A percentile compares a stretch with the other conserved stretches of the same genome.
Conservation (phyloP, 495 filamentous ascomycete genomes). For the Penicillium egyptiacum region DNA sequence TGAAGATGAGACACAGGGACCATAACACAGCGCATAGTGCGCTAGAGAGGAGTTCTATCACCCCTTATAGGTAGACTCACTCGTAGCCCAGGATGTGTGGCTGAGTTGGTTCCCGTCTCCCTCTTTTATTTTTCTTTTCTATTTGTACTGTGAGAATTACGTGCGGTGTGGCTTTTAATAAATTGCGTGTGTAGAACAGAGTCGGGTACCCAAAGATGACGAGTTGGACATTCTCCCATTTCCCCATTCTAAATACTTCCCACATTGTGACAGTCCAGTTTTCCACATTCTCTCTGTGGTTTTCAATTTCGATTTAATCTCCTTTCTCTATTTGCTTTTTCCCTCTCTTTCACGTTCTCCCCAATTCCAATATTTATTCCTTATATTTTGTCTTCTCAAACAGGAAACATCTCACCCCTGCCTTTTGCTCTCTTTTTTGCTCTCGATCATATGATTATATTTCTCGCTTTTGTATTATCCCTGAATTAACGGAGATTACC, state of each 20-base stretch:
- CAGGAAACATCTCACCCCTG: slow-evolving; percentile 9
- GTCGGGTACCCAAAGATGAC: slow-evolving; percentile 12
- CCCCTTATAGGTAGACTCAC: background rate
- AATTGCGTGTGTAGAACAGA: slow-evolving; percentile 6
- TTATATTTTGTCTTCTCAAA: slow-evolving; percentile 1
- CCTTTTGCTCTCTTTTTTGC: background rate
- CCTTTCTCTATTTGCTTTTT: background rate
- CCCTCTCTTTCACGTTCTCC: background rate
- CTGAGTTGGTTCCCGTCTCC: background rate
- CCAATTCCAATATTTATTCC: background rate
- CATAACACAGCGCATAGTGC: slow-evolving; percentile 3
- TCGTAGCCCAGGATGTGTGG: background rate
- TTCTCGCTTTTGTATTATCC: background rate
- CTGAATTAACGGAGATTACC: background rate
- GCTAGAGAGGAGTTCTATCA: background rate
- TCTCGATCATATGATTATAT: slow-evolving; percentile 5
- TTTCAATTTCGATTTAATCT: background rate
- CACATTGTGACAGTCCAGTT: slow-evolving; percentile 12
- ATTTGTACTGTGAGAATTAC: background rate
- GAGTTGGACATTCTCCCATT: slow-evolving; percentile 11
- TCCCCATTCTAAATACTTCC: slow-evolving; percentile 8
- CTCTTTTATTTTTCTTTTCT: background rate
- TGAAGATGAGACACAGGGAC: slow-evolving; percentile 7
- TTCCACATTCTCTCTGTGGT: slow-evolving; percentile 8
- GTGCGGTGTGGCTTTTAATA: background rate